Evolutionary conservation across 2,329 filamentous ascomycete genomes (phyloP).

Genomic region (Phialemoniopsis sp.): DNA sequence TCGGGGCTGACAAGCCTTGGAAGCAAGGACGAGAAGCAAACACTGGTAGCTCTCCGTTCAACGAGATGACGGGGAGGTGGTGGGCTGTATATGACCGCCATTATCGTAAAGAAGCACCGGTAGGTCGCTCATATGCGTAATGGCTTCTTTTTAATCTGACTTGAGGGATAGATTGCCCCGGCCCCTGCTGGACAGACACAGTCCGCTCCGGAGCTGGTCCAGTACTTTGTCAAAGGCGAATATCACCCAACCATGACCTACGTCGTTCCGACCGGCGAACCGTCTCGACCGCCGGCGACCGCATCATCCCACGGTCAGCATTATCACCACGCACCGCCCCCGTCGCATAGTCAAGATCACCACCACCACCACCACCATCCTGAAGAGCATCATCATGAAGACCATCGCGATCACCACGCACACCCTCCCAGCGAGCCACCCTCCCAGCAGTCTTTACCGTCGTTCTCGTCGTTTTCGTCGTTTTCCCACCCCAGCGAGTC

Average conservation of each 20-base stretch:
- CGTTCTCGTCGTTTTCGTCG: constrained; percentile 11
- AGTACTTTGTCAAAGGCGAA: constrained; percentile 52
- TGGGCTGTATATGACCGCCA: constrained; percentile 93
- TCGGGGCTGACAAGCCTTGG: constrained; percentile 91
- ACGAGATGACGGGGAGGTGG: constrained; percentile 83
- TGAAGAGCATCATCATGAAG: constrained; percentile 10
- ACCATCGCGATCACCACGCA: constrained; percentile 10
- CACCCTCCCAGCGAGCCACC: constrained; percentile 3
- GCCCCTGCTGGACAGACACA: constrained; percentile 1
- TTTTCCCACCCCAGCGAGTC: constrained; percentile 21
- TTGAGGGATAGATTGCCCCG: neutral
- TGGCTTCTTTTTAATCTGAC: constrained; percentile 2
- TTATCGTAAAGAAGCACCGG: constrained; percentile 49
- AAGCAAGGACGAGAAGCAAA: constrained; percentile 53
- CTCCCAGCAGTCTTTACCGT: constrained; percentile 10
- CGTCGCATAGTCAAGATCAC: constrained; percentile 14
- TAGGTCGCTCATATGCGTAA: constrained; percentile 28
- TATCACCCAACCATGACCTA: constrained; percentile 30
- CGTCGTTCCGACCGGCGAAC: constrained; percentile 26
- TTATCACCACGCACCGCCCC: constrained; percentile 15
- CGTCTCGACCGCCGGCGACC: constrained; percentile 15
- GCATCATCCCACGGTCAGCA: constrained; percentile 20
- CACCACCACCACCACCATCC: constrained; percentile 13
- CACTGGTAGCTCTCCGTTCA: constrained; percentile 61
- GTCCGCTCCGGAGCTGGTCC: constrained; percentile 32